Evolutionary conservation across 371 early-diverging fungal species (phyloP).

Genomic region (Mortierella sp.): DNA sequence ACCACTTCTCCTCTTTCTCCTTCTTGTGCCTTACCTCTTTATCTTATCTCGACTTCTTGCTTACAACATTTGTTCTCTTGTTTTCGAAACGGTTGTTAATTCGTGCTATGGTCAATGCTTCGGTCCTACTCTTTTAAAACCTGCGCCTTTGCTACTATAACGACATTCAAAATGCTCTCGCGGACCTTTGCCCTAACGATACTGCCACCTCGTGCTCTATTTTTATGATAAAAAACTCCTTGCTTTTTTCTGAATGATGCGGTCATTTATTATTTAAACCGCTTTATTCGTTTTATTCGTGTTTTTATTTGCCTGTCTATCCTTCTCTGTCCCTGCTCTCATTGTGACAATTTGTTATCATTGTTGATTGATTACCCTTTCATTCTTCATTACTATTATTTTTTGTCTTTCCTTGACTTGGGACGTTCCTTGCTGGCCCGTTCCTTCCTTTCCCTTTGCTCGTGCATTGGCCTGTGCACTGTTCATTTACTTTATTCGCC

Average conservation of each 20-base stretch:
- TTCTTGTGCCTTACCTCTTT: not conserved
- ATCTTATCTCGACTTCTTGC: too few relatives aligned
- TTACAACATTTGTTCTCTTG: too few relatives aligned
- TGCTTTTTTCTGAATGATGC: constrained; percentile 7
- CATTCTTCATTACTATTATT: too few relatives aligned
- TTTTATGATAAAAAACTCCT: constrained; percentile 13
- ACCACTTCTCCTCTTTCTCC: not conserved
- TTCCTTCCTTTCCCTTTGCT: constrained; percentile 3
- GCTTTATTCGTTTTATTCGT: constrained; percentile 1
- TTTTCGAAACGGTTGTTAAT: too few relatives aligned
- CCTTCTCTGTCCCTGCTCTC: not conserved
- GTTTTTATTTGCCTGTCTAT: constrained; percentile 1
- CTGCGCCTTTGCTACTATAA: not conserved
- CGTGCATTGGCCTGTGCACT: constrained; percentile 18
- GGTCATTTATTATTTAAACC: not conserved
- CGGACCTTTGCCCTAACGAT: constrained; percentile 9
- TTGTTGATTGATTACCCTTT: too few relatives aligned
- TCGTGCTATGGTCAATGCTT: too few relatives aligned
- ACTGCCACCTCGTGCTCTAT: constrained; percentile 10
- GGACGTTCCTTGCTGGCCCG: not conserved
- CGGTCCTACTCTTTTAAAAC: too few relatives aligned
- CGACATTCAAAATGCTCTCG: not conserved
- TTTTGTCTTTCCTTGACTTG: not conserved
- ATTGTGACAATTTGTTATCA: not conserved
- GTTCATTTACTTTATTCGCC: not conserved